Evolutionary conservation across 805 yeast genomes (phyloP).

Genomic region (Schwanniomyces sp.): DNA sequence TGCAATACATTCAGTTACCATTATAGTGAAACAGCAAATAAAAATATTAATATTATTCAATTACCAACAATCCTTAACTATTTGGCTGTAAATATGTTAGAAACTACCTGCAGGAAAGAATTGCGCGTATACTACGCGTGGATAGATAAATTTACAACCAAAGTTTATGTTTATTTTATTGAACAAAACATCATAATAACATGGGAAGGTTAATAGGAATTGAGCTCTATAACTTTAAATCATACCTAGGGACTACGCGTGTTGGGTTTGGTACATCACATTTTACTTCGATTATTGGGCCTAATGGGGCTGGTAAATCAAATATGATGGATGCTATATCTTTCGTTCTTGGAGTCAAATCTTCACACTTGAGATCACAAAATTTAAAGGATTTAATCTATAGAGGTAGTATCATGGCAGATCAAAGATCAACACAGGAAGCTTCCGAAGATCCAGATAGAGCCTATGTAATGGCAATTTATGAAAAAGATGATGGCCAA

Average conservation of each 20-base stretch:
- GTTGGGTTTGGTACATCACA: slow-evolving; percentile 81
- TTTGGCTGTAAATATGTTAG: too few species aligned
- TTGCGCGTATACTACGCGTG: background rate
- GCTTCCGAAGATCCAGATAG: slow-evolving; percentile 39
- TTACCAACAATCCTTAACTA: too few species aligned
- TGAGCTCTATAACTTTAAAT: slow-evolving; percentile 85
- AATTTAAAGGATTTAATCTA: slow-evolving; percentile 76
- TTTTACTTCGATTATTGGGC: slow-evolving; percentile 93
- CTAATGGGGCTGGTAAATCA: slow-evolving; percentile 98
- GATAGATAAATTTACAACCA: background rate
- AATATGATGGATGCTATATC: slow-evolving; percentile 97
- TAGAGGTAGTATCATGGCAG: slow-evolving; percentile 49
- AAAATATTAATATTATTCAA: too few species aligned
- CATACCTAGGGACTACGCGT: slow-evolving; percentile 73
- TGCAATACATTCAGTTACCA: too few species aligned
- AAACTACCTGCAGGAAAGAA: background rate
- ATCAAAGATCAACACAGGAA: slow-evolving; percentile 14
- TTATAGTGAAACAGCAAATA: too few species aligned
- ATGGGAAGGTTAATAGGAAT: slow-evolving; percentile 86
- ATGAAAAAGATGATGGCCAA: slow-evolving; percentile 63
- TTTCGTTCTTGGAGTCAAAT: slow-evolving; percentile 84
- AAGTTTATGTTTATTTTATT: background rate
- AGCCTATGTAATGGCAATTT: slow-evolving; percentile 79
- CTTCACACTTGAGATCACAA: slow-evolving; percentile 72
- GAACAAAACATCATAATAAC: background rate